Base-by-base conservation (phyloP, 2,329 filamentous ascomycete species). In the Colletotrichum cereale region DNA sequence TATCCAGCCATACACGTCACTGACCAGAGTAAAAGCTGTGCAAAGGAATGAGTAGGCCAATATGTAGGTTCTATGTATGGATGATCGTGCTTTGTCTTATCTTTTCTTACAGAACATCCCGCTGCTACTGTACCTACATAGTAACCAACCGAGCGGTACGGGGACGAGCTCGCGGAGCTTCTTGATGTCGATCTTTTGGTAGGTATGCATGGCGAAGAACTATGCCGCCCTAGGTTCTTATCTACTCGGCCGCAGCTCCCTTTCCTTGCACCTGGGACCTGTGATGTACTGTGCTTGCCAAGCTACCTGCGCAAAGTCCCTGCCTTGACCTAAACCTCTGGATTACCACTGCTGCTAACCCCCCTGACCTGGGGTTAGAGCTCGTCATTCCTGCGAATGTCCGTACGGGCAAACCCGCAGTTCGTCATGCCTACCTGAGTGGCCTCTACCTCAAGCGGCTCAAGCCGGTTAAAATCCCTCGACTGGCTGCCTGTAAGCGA, bases 121-220 rank as follows among this genome's bases (percentile, higher is more conserved):
- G 42, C 57, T 42, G 36, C 40, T 38, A 18, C 42, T 31, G 67
- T 71, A 63, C n/a, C n/a, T n/a, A n/a, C n/a, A n/a, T n/a, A n/a
- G n/a, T n/a, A n/a, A 71, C 57, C 62, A 71, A 71, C 56, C 67
- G 67, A 63, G 67, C 63, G 67, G 67, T 62, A 67, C 40, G 18
- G n/a, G n/a, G n/a, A n/a, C n/a, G n/a, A n/a, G n/a, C n/a, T n/a
- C n/a, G n/a, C n/a, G n/a, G 40, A 57, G 11, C 36, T 62, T 52
- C 36, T 42, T 24, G 24, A 42, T 48, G 18, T 14, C 6, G 40
- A 34, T 42, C 29, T 34, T 53, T 3, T 14, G 26, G 29, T 18
- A 34, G 21, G 24, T 12, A 0, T 53, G 48, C 67, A 29, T 42
- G 31, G 42, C 1, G 14, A 3, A 1, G 5, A 6, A 57, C n/a